These are phyloP conservation scores for Blastocystis sp. DNA, from an alignment of 352 stramenopile species.

Conservation along the genomic window DNA sequence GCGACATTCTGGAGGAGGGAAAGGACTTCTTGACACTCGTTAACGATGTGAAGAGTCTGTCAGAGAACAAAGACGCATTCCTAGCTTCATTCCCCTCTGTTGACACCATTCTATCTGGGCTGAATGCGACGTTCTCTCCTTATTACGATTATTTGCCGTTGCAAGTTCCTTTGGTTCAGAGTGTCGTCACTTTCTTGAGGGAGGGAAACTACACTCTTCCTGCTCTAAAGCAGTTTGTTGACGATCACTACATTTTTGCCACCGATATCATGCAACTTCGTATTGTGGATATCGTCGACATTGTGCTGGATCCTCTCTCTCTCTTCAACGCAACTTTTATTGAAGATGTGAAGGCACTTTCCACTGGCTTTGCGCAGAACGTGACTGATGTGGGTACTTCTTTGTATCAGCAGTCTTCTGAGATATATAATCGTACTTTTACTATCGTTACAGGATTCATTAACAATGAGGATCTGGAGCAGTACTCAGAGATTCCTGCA, in stretches of 20 bases:
- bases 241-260: conserved; percentile 2
- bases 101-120: neutral
- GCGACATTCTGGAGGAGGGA: neutral
- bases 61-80: neutral
- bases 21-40: neutral
- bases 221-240: neutral
- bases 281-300: neutral
- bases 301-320: neutral
- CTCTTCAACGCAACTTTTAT: neutral
- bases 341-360: neutral
- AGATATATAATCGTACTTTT: neutral
- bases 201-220: conserved; percentile 6
- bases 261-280: conserved; percentile 17
- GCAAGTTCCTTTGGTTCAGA: neutral
- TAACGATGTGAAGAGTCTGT: neutral
- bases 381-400: neutral
- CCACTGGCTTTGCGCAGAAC: neutral
- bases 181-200: neutral
- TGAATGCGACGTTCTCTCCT: conserved; percentile 37
- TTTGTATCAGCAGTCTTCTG: neutral
- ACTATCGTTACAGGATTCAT: neutral
- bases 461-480: neutral
- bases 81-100: neutral
- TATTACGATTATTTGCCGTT: conserved; percentile 26
- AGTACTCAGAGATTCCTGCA: conserved; percentile 22